phyloP scores from a whole-genome alignment of 805 yeast species.

The Candida sanyiensis region DNA sequence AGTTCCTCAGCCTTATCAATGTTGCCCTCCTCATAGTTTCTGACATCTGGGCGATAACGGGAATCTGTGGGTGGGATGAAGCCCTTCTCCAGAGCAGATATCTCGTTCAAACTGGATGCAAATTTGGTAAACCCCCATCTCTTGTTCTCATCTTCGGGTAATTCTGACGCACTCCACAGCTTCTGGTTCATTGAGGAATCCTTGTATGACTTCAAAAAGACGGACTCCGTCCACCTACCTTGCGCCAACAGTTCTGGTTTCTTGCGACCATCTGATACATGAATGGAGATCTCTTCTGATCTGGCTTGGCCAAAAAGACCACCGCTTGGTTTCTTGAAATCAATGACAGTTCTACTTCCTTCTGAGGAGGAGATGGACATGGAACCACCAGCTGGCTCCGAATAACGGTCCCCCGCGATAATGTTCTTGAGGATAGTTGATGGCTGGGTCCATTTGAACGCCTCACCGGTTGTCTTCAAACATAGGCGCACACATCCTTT shows the following conservation, averaged over 20 bases:
- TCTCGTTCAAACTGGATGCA: constrained; percentile 75
- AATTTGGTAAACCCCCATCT: constrained; percentile 85
- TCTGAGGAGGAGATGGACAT: constrained; percentile 60
- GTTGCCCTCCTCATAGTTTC: constrained; percentile 62
- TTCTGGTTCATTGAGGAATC: constrained; percentile 27
- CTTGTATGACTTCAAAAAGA: constrained; percentile 34
- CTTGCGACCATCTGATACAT: constrained; percentile 19
- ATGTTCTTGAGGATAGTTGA: constrained; percentile 77
- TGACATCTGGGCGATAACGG: constrained; percentile 82
- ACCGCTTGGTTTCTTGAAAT: constrained; percentile 49
- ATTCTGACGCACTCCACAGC: constrained; percentile 68
- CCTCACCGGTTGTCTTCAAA: constrained; percentile 56
- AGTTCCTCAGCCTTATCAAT: constrained; percentile 64
- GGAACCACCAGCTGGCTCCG: constrained; percentile 68
- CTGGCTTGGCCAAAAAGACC: constrained; percentile 73
- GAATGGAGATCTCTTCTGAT: constrained; percentile 59
- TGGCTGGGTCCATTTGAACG: constrained; percentile 76
- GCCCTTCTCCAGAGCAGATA: constrained; percentile 63
- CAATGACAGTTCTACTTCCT: constrained; percentile 66
- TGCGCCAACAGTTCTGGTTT: constrained; percentile 21
- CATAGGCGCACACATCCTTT: constrained; percentile 61
- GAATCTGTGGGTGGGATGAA: constrained; percentile 81
- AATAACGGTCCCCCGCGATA: constrained; percentile 90
- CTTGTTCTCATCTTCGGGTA: constrained; percentile 50
- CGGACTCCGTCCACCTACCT: constrained; percentile 83